Evolutionary conservation across 768 basidiomycete species (phyloP).

Genomic region (Xerocomus spinulosus): DNA sequence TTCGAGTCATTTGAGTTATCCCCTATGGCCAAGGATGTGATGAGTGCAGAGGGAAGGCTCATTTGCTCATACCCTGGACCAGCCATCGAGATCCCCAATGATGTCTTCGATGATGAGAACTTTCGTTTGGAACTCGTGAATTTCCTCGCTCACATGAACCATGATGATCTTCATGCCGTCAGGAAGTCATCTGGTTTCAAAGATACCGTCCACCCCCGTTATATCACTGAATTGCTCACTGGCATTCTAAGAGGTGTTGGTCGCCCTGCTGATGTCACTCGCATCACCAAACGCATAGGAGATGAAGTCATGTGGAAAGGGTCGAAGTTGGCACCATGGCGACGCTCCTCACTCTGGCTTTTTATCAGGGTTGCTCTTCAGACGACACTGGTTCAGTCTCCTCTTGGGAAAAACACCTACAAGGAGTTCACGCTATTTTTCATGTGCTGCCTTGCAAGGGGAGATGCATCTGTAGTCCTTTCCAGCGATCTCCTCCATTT

Average conservation of each 20-base stretch:
- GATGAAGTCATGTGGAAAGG: constrained; percentile 32
- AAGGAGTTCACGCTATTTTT: constrained; percentile 31
- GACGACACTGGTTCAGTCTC: constrained; percentile 25
- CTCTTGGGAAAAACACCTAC: constrained; percentile 17
- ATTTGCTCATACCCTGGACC: constrained; percentile 10
- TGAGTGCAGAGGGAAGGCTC: constrained; percentile 6
- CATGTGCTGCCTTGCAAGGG: constrained; percentile 7
- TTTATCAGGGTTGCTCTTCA: constrained; percentile 42
- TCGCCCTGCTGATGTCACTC: constrained; percentile 8
- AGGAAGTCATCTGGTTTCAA: too few species aligned
- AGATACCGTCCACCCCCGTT: background rate
- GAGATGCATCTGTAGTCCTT: too few species aligned
- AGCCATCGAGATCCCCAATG: background rate
- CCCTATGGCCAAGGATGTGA: constrained; percentile 20
- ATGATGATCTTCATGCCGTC: too few species aligned
- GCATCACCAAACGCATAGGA: constrained; percentile 39
- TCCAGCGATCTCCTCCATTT: too few species aligned
- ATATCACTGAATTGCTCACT: constrained; percentile 35
- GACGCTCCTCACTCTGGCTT: constrained; percentile 47
- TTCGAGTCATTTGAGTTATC: constrained; percentile 45
- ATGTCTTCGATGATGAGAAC: background rate
- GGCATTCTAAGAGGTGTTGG: constrained; percentile 40
- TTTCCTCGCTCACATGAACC: background rate
- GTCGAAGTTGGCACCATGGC: constrained; percentile 38
- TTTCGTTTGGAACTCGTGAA: background rate